A percentile compares a stretch with the other conserved stretches of the same genome.
phyloP scores from a whole-genome alignment of 768 basidiomycete species.

The Coprinopsis strossmayeri region DNA sequence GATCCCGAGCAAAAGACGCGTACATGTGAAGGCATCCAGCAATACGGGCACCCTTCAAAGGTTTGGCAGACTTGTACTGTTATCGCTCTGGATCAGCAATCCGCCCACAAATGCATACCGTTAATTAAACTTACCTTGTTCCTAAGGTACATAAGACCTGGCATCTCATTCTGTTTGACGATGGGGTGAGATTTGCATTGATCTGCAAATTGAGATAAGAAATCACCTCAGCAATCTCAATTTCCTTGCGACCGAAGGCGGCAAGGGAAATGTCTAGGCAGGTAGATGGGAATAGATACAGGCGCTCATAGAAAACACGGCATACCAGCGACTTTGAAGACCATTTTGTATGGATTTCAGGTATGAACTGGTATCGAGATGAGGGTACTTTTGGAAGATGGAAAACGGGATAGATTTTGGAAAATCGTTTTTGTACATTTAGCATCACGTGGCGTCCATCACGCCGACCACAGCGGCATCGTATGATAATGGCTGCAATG shows the following conservation, averaged over 20 bases:
- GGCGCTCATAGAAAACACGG: not conserved
- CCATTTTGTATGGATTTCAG: slow-evolving; percentile 40
- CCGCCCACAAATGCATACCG: not conserved
- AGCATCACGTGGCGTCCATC: slow-evolving; percentile 14
- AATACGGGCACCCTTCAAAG: slow-evolving; percentile 91
- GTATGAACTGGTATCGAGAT: slow-evolving; percentile 10
- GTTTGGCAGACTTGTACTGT: slow-evolving; percentile 74
- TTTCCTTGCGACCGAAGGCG: slow-evolving; percentile 99
- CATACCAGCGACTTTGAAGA: slow-evolving; percentile 87
- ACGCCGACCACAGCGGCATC: not conserved
- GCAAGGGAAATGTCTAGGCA: slow-evolving; percentile 97
- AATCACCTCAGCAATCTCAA: slow-evolving; percentile 93
- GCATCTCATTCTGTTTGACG: slow-evolving; percentile 74
- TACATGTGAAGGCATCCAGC: slow-evolving; percentile 98
- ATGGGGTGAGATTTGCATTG: slow-evolving; percentile 3
- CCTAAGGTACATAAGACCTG: slow-evolving; percentile 91
- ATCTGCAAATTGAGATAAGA: slow-evolving; percentile 13
- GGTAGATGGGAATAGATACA: slow-evolving; percentile 11
- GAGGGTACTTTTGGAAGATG: slow-evolving; percentile 15
- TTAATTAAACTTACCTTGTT: slow-evolving; percentile 52
- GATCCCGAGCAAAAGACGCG: slow-evolving; percentile 16
- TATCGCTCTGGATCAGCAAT: slow-evolving; percentile 18
- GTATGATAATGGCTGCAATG: not conserved
- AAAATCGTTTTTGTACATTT: slow-evolving; percentile 25
- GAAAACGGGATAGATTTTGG: slow-evolving; percentile 27